Base-by-base conservation (phyloP, 805 yeast genomes). In the Candida qinlingensis region DNA sequence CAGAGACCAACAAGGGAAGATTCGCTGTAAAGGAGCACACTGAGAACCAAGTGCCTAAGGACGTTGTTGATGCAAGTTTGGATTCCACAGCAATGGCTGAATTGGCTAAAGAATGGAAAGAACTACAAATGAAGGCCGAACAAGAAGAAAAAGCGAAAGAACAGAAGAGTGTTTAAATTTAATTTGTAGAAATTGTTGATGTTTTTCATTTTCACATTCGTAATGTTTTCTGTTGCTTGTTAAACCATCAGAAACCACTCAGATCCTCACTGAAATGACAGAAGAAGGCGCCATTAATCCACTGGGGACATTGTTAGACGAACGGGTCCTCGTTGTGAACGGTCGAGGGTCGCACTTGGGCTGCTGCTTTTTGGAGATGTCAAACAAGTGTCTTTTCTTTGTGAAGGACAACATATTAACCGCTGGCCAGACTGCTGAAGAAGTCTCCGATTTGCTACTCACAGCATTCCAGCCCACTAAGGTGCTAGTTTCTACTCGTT, bases 31-130 rank as follows among this genome's bases (percentile, higher is more conserved):
- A 85, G 54, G 96, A 88, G 44, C 92, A 88, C 61, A 80, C 96
- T 2, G 96, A 92, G 58, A 88, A 83, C 63, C 91, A 87, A 59
- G 96, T 94, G 3, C 99, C 99, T 0, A 74, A 77, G 45, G 99
- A 94, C 59, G 80, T 94, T 25, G 85, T 94, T 4, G 94, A 89
- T 62, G 96, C 97, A 2, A 74, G 87, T 34, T 59, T 80, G 56
- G 82, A 85, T 55, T 76, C 91, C 0, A 72, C 75, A 25, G 77
- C 85, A 0, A 83, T 89, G 76, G 81, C 79, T 10, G 90, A 85
- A 44, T 67, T 87, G 53, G 80, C 86, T 0, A 72, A 72, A 50
- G 73, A 80, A 49, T 85, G 89, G 89, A 62, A 66, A 37, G 74
- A 74, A 42, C 50, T 74, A 39, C 62, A 71, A 39, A 46, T 58